Evolutionary conservation across 257 asterid species (phyloP), one percentile per base, ranked within the genome.

Genomic region (Catharanthus roseus): DNA sequence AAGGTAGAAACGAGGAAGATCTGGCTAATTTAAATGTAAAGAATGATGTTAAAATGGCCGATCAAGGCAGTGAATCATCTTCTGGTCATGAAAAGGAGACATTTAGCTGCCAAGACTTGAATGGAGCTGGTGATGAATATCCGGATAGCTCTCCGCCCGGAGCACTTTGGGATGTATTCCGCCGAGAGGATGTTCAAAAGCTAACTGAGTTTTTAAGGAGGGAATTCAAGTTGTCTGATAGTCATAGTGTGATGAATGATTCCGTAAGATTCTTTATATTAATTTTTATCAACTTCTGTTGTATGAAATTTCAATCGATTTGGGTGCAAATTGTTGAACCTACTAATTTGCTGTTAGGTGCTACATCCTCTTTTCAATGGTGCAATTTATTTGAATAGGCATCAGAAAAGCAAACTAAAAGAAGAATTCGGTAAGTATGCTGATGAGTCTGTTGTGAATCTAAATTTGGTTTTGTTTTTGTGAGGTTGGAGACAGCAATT

Each of bases 151-250:
- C 80, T 74, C 75, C 63, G 76, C 86, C 91, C 16, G 99, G 97
- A 82, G 97, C 96, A 60, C 75, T 77, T 69, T 95, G 97, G 96
- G 97, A 95, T 73, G 84, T 91, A 83, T 95, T 89, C 67, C 89
- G 90, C 74, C 88, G 92, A 51, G 86, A 85, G 79, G 99, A 95
- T 84, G 83, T 88, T 64, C 93, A 96, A 23, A 87, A 82, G 83
- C 81, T 95, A 69, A 79, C 77, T 69, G 85, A 88, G 78, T 93
- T 86, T 68, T 74, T 93, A 72, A 69, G 87, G 81, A 77, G 71
- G 56, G 90, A 89, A 55, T 70, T 85, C 65, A 73, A 74, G 78
- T 80, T 67, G 79, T 79, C 79, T 56, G 89, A 78, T 63, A 57
- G 36, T 61, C 41, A 71, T 66, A 58, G 39, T 42, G 54, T 44